phyloP scores from a whole-genome alignment of 1,139 yeast species.

The Geotrichum siamense region DNA sequence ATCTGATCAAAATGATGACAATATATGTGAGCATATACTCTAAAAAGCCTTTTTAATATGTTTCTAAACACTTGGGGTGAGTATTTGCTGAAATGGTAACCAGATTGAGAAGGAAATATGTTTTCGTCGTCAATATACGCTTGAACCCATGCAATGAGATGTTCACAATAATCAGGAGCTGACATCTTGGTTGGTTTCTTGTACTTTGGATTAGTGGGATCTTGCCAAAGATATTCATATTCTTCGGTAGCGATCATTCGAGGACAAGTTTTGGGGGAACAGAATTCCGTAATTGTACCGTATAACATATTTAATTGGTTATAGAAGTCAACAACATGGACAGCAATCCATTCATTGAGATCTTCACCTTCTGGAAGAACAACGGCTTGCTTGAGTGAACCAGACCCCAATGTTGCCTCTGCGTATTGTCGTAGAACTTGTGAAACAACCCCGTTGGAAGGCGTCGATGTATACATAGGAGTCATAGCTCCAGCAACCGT shows the following conservation, averaged over 20 bases:
- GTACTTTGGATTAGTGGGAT: constrained; percentile 42
- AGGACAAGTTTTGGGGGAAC: constrained; percentile 89
- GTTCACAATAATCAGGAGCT: constrained; percentile 92
- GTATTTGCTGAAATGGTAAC: constrained; percentile 59
- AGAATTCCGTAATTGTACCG: constrained; percentile 92
- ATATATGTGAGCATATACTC: constrained; percentile 97
- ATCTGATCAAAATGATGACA: constrained; percentile 97
- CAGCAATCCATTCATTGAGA: constrained; percentile 91
- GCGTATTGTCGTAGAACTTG: constrained; percentile 60
- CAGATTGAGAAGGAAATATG: constrained; percentile 82
- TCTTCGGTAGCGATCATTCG: constrained; percentile 96
- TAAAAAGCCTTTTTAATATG: constrained; percentile 78
- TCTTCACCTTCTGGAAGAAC: constrained; percentile 91
- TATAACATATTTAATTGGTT: constrained; percentile 95
- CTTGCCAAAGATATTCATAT: constrained; percentile 96
- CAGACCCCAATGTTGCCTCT: constrained; percentile 91
- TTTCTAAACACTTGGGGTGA: constrained; percentile 67
- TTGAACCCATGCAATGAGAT: constrained; percentile 92
- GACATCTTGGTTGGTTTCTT: constrained; percentile 65
- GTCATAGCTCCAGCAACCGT: constrained; percentile 9
- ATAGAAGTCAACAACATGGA: constrained; percentile 67
- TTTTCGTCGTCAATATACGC: constrained; percentile 80
- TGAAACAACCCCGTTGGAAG: constrained; percentile 23
- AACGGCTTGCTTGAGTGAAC: constrained; percentile 86
- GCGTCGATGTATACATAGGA: constrained; percentile 19